Evolutionary conservation across 257 asterid species (phyloP).

Genomic region (Ophiorrhiza pumila): DNA sequence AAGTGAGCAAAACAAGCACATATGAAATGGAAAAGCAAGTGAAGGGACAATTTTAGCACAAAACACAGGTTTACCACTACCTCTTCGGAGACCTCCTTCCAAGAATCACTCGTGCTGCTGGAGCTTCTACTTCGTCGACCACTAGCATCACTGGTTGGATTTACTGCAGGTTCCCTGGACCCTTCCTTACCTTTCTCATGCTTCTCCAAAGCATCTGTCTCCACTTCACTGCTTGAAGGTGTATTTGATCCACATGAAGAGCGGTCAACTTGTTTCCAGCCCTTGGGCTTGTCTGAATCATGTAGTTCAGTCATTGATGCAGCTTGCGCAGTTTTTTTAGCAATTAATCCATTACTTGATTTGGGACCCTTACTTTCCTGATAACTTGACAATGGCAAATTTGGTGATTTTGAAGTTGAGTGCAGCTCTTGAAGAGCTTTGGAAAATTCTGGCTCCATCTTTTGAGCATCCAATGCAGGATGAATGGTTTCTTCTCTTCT

Average conservation of each 20-base stretch:
- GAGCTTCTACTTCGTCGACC: slow-evolving; percentile 64
- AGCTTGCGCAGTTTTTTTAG: slow-evolving; percentile 38
- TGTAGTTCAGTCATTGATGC: slow-evolving; percentile 32
- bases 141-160: slow-evolving; percentile 43
- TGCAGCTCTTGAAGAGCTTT: slow-evolving; percentile 56
- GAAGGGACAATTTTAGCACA: background rate
- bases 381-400: slow-evolving; percentile 52
- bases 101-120: slow-evolving; percentile 50
- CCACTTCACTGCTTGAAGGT: slow-evolving; percentile 91
- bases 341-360: slow-evolving; percentile 29
- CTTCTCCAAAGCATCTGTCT: slow-evolving; percentile 70
- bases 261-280: slow-evolving; percentile 74
- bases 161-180: slow-evolving; percentile 39
- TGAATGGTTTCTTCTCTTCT: slow-evolving; percentile 41
- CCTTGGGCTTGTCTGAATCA: slow-evolving; percentile 52
- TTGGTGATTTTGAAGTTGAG: slow-evolving; percentile 43
- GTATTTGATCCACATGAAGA: slow-evolving; percentile 99
- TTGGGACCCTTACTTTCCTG: slow-evolving; percentile 59
- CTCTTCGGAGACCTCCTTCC: slow-evolving; percentile 97
- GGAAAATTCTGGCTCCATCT: slow-evolving; percentile 44
- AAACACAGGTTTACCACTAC: slow-evolving; percentile 34
- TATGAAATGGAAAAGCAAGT: slow-evolving; percentile 6
- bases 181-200: slow-evolving; percentile 46
- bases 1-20: slow-evolving; percentile 18
- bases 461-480: slow-evolving; percentile 40